phyloP scores from a whole-genome alignment of 768 basidiomycete genomes.

The Mycena indigotica region DNA sequence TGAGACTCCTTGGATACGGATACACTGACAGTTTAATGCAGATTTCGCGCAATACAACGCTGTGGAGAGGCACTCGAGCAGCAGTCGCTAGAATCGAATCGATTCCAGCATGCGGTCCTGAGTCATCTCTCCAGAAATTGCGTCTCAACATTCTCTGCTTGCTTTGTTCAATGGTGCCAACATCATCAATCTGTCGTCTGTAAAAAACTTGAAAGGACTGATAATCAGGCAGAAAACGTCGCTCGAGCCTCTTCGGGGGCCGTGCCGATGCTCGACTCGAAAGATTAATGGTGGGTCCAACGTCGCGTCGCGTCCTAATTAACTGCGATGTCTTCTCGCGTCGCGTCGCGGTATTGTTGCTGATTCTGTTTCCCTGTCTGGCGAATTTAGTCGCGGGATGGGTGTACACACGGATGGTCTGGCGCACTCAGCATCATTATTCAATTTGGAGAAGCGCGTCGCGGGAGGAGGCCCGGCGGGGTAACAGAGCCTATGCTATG shows the following conservation, averaged over 20 bases:
- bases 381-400: neutral
- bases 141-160: neutral
- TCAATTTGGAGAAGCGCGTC: neutral
- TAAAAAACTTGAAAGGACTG: neutral
- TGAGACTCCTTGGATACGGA: neutral
- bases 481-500: neutral
- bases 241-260: no score
- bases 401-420: no score
- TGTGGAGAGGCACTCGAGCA: no score
- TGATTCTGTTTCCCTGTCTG: neutral
- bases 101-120: neutral
- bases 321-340: neutral
- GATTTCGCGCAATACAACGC: no score
- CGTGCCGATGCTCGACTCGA: no score
- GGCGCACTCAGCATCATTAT: neutral
- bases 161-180: neutral
- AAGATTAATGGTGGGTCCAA: neutral
- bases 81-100: no score
- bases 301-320: neutral
- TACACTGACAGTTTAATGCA: neutral
- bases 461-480: neutral
- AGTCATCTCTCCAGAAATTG: neutral
- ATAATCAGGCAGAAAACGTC: neutral
- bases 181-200: neutral
- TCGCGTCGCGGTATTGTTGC: neutral